These are phyloP conservation scores for Arthrobotrys sinensis DNA, from an alignment of 2,329 filamentous ascomycete species.

Conservation along the genomic window DNA sequence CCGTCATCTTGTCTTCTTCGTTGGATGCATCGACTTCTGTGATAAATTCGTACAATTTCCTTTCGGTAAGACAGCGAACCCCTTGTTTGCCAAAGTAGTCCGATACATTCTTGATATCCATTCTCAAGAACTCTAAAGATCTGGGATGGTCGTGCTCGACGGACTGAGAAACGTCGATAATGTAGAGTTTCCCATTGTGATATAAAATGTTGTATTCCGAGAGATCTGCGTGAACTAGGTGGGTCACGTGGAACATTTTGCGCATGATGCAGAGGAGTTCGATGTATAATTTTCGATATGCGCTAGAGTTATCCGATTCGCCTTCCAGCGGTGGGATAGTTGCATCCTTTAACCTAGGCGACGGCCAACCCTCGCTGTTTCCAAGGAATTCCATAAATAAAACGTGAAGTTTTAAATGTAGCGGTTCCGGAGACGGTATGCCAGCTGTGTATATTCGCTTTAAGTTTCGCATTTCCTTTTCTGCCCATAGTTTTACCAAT, in stretches of 20 bases:
- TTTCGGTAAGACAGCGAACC: conserved; percentile 81
- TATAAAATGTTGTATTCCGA: conserved; percentile 99
- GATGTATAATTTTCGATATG: conserved; percentile 83
- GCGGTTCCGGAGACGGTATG: conserved; percentile 90
- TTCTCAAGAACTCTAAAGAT: conserved; percentile 91
- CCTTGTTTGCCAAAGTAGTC: conserved; percentile 92
- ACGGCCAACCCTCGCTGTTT: conserved; percentile 86
- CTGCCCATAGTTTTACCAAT: conserved; percentile 99
- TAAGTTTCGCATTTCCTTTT: conserved; percentile 97
- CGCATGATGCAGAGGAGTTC: conserved; percentile 91
- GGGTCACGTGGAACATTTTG: conserved; percentile 91
- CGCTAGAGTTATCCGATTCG: conserved; percentile 71
- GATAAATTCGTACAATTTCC: conserved; percentile 87
- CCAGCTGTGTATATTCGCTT: conserved; percentile 85
- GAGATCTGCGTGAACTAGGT: conserved; percentile 93
- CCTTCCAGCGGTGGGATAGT: conserved; percentile 74
- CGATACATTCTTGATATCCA: conserved; percentile 97
- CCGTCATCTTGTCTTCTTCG: conserved; percentile 67
- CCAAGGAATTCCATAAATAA: conserved; percentile 95
- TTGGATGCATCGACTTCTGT: conserved; percentile 73
- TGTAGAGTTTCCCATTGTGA: conserved; percentile 83
- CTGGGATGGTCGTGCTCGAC: conserved; percentile 97
- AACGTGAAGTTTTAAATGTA: conserved; percentile 92
- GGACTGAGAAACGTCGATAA: conserved; percentile 97
- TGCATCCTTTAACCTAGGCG: conserved; percentile 90